Evolutionary conservation across 352 stramenopile genomes (phyloP).

Genomic region (Thraustotheca clavata): DNA sequence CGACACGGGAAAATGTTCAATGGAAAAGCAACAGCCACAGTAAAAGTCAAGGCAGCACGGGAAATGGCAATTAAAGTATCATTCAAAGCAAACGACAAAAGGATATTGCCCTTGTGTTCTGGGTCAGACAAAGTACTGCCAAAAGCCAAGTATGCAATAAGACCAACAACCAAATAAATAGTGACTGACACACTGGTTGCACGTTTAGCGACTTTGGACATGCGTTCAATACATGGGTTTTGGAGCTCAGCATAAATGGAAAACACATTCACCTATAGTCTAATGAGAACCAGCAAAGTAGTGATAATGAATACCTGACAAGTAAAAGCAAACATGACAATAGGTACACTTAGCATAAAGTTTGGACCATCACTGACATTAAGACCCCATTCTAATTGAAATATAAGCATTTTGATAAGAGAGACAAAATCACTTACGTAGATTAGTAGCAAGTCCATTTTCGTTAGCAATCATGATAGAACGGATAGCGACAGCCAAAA

Average conservation of each 20-base stretch:
- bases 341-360: conserved; percentile 80
- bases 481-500: conserved; percentile 64
- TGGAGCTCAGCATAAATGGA: conserved; percentile 85
- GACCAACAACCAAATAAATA: conserved; percentile 64
- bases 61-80: conserved; percentile 73
- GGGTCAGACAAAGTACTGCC: conserved; percentile 51
- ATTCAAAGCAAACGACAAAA: conserved; percentile 65
- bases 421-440: conserved; percentile 25
- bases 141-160: conserved; percentile 74
- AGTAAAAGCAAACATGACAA: conserved; percentile 85
- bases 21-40: conserved; percentile 68
- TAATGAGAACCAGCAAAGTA: not conserved
- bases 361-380: conserved; percentile 56
- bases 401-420: not conserved
- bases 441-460: conserved; percentile 46
- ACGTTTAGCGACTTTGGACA: conserved; percentile 83
- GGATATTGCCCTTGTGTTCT: conserved; percentile 74
- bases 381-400: conserved; percentile 46
- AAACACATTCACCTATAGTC: conserved; percentile 66
- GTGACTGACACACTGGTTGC: conserved; percentile 61
- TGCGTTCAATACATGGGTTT: conserved; percentile 74
- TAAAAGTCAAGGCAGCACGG: conserved; percentile 75
- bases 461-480: conserved; percentile 58
- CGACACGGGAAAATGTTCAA: conserved; percentile 83
- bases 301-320: conserved; percentile 41